phyloP scores from a whole-genome alignment of 2,329 filamentous ascomycete genomes.

The Diaporthe amygdali region DNA sequence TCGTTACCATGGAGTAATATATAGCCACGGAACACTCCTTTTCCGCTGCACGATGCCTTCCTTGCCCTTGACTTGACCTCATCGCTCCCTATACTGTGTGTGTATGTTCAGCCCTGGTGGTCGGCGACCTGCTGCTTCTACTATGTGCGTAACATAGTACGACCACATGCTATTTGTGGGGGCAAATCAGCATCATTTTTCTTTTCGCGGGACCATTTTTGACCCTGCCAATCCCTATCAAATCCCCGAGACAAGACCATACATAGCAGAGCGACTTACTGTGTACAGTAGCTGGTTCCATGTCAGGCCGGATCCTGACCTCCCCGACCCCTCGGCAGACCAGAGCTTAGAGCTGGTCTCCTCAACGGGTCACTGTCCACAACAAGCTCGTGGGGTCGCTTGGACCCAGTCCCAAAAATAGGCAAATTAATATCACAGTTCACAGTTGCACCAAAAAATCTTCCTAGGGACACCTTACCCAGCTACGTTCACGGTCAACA shows the following conservation, averaged over 20 bases:
- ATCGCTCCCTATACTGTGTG: background rate
- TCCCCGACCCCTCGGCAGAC: background rate
- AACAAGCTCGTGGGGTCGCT: constrained; percentile 7
- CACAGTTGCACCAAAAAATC: background rate
- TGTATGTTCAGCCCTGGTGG: background rate
- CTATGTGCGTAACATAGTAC: background rate
- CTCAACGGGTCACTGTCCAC: background rate
- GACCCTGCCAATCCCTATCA: no score
- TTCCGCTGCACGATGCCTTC: constrained; percentile 18
- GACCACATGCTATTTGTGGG: background rate
- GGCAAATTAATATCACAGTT: background rate
- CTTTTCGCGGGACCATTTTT: background rate
- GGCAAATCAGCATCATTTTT: background rate
- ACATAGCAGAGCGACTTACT: background rate
- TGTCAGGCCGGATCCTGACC: background rate
- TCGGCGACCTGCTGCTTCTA: background rate
- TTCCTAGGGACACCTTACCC: constrained; percentile 8
- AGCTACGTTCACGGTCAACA: background rate
- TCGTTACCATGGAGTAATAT: background rate
- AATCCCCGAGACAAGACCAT: no score
- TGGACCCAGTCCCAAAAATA: constrained; percentile 3
- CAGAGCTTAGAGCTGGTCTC: background rate
- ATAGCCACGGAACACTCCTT: constrained; percentile 14
- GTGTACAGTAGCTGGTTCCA: background rate
- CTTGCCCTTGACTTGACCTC: background rate